phyloP scores from a whole-genome alignment of 257 asterid species.

The Solanum pennellii region DNA sequence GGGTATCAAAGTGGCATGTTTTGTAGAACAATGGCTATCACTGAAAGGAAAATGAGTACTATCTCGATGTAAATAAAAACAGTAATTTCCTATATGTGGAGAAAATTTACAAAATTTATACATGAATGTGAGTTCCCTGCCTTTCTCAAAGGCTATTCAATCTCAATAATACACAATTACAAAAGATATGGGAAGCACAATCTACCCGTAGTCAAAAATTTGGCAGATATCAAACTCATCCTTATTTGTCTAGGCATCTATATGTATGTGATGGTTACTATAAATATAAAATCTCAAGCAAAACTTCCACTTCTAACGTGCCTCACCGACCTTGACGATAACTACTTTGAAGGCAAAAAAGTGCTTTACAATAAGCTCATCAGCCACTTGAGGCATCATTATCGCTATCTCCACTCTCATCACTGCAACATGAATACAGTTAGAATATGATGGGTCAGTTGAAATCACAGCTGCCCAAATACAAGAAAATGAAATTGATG shows the following conservation, averaged over 20 bases:
- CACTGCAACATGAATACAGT: constrained; percentile 40
- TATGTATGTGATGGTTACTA: background rate
- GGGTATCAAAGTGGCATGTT: background rate
- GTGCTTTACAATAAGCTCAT: background rate
- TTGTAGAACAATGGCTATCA: background rate
- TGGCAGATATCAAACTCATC: background rate
- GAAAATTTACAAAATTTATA: background rate
- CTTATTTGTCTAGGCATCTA: background rate
- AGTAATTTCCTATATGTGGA: background rate
- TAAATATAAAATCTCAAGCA: background rate
- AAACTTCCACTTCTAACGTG: background rate
- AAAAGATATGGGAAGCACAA: background rate
- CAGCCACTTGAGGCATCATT: constrained; percentile 30
- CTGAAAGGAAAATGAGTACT: background rate
- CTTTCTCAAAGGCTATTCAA: background rate
- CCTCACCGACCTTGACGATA: background rate
- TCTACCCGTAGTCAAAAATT: background rate
- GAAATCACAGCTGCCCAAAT: background rate
- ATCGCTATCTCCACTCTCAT: constrained; percentile 59
- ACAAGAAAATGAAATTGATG: background rate
- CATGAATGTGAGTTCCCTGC: background rate
- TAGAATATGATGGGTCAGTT: background rate
- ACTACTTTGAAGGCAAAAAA: background rate
- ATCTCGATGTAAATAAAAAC: background rate
- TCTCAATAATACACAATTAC: background rate